Evolutionary conservation across 495 filamentous ascomycete genomes (phyloP).

Genomic region (Xeromyces bisporus): DNA sequence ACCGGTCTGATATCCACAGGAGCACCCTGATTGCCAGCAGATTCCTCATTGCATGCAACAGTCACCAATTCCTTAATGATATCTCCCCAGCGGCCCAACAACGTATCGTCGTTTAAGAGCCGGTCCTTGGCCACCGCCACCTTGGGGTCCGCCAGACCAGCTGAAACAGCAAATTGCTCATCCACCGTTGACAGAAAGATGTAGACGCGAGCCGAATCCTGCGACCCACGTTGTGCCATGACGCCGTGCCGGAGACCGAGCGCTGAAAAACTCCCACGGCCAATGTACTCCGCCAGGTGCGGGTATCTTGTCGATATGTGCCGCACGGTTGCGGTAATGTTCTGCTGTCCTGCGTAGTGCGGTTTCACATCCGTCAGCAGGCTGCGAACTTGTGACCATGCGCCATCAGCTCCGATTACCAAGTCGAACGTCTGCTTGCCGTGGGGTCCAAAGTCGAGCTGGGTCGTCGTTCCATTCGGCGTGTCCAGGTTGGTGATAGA

Average conservation of each 20-base stretch:
- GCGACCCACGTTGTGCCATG: slow-evolving; percentile 17
- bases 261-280: slow-evolving; percentile 9
- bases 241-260: slow-evolving; percentile 15
- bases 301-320: slow-evolving; percentile 12
- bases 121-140: slow-evolving; percentile 11
- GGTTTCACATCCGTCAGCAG: slow-evolving; percentile 31
- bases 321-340: slow-evolving; percentile 8
- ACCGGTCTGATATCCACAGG: slow-evolving; percentile 13
- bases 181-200: slow-evolving; percentile 16
- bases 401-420: slow-evolving; percentile 46
- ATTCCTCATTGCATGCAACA: slow-evolving; percentile 21
- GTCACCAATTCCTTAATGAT: slow-evolving; percentile 21
- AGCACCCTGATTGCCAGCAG: slow-evolving; percentile 10
- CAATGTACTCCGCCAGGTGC: slow-evolving; percentile 11
- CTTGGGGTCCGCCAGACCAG: slow-evolving; percentile 13
- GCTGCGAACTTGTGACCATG: slow-evolving; percentile 37
- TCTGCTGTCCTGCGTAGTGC: slow-evolving; percentile 28
- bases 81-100: slow-evolving; percentile 19
- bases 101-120: slow-evolving; percentile 11
- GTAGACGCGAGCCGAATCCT: slow-evolving; percentile 25
- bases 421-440: slow-evolving; percentile 26
- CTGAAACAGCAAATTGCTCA: slow-evolving; percentile 10
- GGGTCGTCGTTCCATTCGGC: slow-evolving; percentile 1
- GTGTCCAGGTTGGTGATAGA: slow-evolving; percentile 4
- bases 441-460: slow-evolving; percentile 18